Conservation (phyloP, 345 rosid genomes). For the Eucalyptus sideroxylon region DNA sequence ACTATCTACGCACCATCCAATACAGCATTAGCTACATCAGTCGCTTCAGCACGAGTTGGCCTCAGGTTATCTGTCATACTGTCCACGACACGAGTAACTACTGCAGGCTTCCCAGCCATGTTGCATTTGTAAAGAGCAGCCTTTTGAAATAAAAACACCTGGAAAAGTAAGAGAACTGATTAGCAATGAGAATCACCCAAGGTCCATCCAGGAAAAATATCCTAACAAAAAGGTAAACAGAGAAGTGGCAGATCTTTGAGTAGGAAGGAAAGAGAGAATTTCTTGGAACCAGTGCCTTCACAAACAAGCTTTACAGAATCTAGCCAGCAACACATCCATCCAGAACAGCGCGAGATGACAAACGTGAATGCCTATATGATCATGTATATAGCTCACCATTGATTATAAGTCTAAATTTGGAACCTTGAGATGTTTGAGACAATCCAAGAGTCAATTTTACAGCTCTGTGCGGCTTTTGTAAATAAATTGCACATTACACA, state of each 20-base stretch:
- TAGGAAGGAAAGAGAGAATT: neutral
- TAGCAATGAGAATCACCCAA: neutral
- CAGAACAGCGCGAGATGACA: neutral
- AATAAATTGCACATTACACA: neutral
- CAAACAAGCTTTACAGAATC: neutral
- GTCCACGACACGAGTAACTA: slow-evolving; percentile 94
- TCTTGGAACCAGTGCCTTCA: neutral
- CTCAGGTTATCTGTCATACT: slow-evolving; percentile 94
- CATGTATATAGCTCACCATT: neutral
- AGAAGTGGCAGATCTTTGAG: neutral
- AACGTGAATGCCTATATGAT: neutral
- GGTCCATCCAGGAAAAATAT: neutral
- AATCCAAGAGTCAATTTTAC: neutral
- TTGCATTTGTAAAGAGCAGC: slow-evolving; percentile 94
- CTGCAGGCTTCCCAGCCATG: slow-evolving; percentile 98
- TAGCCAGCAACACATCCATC: neutral
- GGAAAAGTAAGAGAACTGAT: neutral
- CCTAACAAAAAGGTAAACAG: neutral
- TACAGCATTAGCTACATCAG: slow-evolving; percentile 99
- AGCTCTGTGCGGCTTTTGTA: neutral
- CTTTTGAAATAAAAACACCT: slow-evolving; percentile 96
- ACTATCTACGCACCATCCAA: slow-evolving; percentile 42
- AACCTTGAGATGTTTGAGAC: neutral
- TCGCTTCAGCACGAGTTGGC: slow-evolving; percentile 98
- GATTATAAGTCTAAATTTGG: neutral